These are phyloP conservation scores for Phytophthora podocarpi DNA, from an alignment of 352 stramenopile genomes.

Conservation along the genomic window DNA sequence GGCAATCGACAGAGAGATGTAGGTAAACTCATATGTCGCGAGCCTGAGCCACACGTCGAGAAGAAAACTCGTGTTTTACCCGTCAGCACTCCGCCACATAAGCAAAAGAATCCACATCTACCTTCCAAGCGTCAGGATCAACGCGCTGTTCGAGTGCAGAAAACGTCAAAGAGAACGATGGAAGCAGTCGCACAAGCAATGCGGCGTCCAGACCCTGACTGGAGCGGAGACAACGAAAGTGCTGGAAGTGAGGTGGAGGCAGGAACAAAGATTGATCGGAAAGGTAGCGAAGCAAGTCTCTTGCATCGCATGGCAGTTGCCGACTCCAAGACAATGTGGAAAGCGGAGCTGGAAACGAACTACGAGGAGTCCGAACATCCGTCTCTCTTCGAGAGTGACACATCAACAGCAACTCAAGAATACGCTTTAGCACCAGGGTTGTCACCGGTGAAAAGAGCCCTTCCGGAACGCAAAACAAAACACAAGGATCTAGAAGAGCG, in stretches of 20 bases:
- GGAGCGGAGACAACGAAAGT: slow-evolving; percentile 1
- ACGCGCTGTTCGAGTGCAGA: slow-evolving; percentile 50
- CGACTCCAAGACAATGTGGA: slow-evolving; percentile 57
- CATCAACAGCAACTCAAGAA: neutral
- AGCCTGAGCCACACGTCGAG: slow-evolving; percentile 43
- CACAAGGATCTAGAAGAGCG: slow-evolving; percentile 65
- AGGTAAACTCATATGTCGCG: slow-evolving; percentile 58
- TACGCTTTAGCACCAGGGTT: slow-evolving; percentile 13
- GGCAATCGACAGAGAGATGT: slow-evolving; percentile 70
- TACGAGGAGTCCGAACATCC: slow-evolving; percentile 42
- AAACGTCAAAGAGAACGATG: slow-evolving; percentile 44
- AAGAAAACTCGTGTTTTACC: slow-evolving; percentile 51
- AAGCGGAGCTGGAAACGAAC: slow-evolving; percentile 52
- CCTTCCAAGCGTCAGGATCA: slow-evolving; percentile 55
- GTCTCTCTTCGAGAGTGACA: neutral
- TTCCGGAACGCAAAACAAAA: slow-evolving; percentile 70
- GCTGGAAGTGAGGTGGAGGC: slow-evolving; percentile 18
- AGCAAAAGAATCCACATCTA: slow-evolving; percentile 49
- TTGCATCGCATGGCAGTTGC: slow-evolving; percentile 60
- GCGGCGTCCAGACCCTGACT: neutral
- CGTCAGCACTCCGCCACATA: slow-evolving; percentile 23
- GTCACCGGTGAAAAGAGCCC: slow-evolving; percentile 27
- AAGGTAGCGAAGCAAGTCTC: slow-evolving; percentile 59
- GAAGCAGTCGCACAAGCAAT: slow-evolving; percentile 49
- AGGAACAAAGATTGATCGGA: slow-evolving; percentile 40